A percentile compares a stretch with the other conserved stretches of the same genome.
Conservation (phyloP, 495 filamentous ascomycete species). For the Bathelium albidoporum region DNA sequence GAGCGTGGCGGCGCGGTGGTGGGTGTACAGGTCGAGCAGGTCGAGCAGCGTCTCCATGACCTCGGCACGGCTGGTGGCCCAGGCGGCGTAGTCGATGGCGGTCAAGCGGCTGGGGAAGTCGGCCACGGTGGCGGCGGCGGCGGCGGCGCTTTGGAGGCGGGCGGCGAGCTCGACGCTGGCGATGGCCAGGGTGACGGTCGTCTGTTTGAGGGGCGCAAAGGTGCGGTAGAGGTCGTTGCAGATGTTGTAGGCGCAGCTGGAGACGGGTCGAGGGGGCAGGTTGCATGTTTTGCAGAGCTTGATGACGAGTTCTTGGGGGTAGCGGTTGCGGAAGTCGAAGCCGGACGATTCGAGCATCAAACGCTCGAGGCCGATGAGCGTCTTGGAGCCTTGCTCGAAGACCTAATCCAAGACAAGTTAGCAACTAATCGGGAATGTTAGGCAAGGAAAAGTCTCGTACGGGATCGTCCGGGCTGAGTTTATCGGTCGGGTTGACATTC, state of each 20-base stretch:
- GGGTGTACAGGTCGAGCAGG: slow-evolving; percentile 76
- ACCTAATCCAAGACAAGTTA: not conserved
- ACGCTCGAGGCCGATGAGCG: slow-evolving; percentile 78
- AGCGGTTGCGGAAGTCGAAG: slow-evolving; percentile 88
- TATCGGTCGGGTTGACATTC: slow-evolving; percentile 58
- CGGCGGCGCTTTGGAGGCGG: slow-evolving; percentile 46
- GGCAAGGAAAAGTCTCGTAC: slow-evolving; percentile 39
- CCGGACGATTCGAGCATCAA: slow-evolving; percentile 87
- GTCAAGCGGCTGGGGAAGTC: no score
- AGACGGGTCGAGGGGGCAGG: slow-evolving; percentile 40
- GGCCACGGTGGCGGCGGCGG: no score
- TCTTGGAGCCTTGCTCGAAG: slow-evolving; percentile 65
- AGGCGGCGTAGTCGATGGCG: slow-evolving; percentile 40
- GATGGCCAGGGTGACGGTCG: slow-evolving; percentile 65
- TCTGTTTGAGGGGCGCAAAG: slow-evolving; percentile 82
- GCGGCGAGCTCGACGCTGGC: slow-evolving; percentile 72
- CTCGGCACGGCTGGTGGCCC: slow-evolving; percentile 53
- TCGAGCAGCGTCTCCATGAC: slow-evolving; percentile 81
- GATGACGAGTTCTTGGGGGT: slow-evolving; percentile 71
- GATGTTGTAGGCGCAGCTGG: slow-evolving; percentile 58
- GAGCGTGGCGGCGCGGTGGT: slow-evolving; percentile 60
- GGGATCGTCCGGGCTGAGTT: slow-evolving; percentile 70
- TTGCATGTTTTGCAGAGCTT: slow-evolving; percentile 55
- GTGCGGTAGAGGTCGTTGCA: slow-evolving; percentile 86
- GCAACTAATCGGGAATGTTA: no score